phyloP scores from a whole-genome alignment of 208 protist species.

The Crithidia brevicula region DNA sequence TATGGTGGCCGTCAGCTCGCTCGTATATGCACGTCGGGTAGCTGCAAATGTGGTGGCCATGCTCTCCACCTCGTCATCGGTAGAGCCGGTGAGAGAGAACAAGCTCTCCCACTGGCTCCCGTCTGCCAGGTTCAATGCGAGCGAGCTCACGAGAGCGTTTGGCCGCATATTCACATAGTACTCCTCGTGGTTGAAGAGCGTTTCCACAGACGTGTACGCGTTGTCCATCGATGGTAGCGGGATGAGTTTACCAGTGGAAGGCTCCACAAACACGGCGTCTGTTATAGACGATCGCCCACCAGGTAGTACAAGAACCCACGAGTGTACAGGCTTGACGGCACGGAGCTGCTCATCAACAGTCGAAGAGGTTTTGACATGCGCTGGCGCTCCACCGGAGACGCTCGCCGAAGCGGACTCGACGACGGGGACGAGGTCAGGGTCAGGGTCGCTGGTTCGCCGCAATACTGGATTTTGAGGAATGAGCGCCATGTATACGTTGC shows the following conservation, averaged over 20 bases:
- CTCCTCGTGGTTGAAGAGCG: conserved; percentile 89
- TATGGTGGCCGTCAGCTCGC: conserved; percentile 15
- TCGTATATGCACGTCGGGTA: conserved; percentile 24
- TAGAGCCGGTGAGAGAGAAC: conserved; percentile 39
- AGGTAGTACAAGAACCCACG: conserved; percentile 89
- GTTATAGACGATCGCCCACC: conserved; percentile 61
- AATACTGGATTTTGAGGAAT: conserved; percentile 67
- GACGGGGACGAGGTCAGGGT: conserved; percentile 55
- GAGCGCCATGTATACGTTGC: conserved; percentile 67
- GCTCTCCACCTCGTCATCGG: conserved; percentile 27
- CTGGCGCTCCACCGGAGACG: neutral
- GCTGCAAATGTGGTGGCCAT: conserved; percentile 19
- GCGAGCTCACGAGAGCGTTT: conserved; percentile 52
- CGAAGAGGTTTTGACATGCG: neutral
- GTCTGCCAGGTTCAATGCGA: conserved; percentile 70
- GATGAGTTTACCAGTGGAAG: conserved; percentile 78
- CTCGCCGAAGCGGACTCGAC: conserved; percentile 16
- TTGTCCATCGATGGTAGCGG: conserved; percentile 36
- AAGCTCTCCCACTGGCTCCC: conserved; percentile 80
- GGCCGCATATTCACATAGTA: conserved; percentile 90
- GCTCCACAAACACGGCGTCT: conserved; percentile 84
- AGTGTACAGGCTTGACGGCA: conserved; percentile 55
- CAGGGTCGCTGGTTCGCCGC: conserved; percentile 38
- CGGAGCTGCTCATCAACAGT: neutral
- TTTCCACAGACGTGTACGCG: conserved; percentile 86